Evolutionary conservation across 2,329 filamentous ascomycete species (phyloP).

Genomic region (Fusarium verticillioides): DNA sequence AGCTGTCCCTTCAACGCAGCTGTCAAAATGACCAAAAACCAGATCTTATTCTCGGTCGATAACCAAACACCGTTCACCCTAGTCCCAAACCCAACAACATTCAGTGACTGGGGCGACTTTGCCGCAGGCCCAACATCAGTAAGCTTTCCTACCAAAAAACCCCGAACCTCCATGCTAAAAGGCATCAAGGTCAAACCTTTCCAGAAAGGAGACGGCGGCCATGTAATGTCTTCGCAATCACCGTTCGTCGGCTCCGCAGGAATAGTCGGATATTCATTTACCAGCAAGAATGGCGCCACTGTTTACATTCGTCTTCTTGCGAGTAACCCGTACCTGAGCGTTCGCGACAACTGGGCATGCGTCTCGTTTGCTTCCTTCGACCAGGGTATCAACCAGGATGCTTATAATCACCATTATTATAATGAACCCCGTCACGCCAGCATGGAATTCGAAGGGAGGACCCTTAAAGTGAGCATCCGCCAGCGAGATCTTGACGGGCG

Average conservation of each 20-base stretch:
- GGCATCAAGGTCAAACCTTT: not conserved
- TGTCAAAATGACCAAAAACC: not conserved
- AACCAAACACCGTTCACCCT: not conserved
- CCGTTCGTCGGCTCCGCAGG: not conserved
- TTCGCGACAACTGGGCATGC: not conserved
- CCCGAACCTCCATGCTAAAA: accelerated
- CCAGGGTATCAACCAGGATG: accelerated
- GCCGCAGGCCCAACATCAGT: not conserved
- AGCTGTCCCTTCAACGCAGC: accelerated
- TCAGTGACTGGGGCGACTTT: not conserved
- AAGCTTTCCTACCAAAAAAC: too few relatives aligned
- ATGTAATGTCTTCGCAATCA: not conserved
- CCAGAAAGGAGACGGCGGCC: not conserved
- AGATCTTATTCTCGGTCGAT: not conserved
- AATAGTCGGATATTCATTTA: not conserved
- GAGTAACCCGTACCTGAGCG: not conserved
- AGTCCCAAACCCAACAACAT: not conserved
- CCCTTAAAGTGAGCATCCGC: not conserved
- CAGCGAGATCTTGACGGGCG: accelerated
- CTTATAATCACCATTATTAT: not conserved
- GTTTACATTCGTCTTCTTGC: not conserved
- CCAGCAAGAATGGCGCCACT: not conserved
- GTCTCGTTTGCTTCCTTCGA: not conserved
- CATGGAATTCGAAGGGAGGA: not conserved
- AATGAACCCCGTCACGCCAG: not conserved